Conservation (phyloP, 2,329 filamentous ascomycete species). For the Bisporella sp. region DNA sequence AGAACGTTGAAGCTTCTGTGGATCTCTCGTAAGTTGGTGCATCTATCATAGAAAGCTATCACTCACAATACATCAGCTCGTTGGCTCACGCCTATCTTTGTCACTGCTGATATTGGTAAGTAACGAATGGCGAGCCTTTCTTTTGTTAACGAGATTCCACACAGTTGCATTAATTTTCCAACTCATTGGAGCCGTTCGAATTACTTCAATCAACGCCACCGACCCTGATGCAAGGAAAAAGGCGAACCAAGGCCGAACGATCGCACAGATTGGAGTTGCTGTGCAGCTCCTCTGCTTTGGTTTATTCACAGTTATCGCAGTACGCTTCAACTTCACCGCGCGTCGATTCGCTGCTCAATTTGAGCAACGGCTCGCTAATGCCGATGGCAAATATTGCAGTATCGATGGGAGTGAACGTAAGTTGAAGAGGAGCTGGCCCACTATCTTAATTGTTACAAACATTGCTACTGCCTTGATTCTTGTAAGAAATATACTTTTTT, state of each 20-base stretch:
- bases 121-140: background rate
- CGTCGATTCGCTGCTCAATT: conserved; percentile 28
- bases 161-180: conserved; percentile 21
- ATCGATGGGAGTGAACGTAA: conserved; percentile 20
- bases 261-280: conserved; percentile 35
- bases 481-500: conserved; percentile 9
- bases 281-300: conserved; percentile 39
- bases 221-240: conserved; percentile 25
- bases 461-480: conserved; percentile 26
- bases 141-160: background rate
- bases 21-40: conserved; percentile 10
- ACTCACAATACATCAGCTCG: conserved; percentile 2
- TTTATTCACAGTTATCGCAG: conserved; percentile 37
- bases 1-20: conserved; percentile 17
- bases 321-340: conserved; percentile 40
- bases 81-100: conserved; percentile 22
- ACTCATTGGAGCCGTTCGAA: conserved; percentile 27
- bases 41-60: no score
- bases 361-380: conserved; percentile 19
- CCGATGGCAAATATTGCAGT: conserved; percentile 15
- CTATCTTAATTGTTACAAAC: conserved; percentile 27
- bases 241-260: conserved; percentile 29
- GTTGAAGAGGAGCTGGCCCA: conserved; percentile 25
- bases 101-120: conserved; percentile 20
- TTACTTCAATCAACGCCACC: conserved; percentile 30